Evolutionary conservation across 768 basidiomycete species (phyloP).

Genomic region (Kwoniella mangroviensis): DNA sequence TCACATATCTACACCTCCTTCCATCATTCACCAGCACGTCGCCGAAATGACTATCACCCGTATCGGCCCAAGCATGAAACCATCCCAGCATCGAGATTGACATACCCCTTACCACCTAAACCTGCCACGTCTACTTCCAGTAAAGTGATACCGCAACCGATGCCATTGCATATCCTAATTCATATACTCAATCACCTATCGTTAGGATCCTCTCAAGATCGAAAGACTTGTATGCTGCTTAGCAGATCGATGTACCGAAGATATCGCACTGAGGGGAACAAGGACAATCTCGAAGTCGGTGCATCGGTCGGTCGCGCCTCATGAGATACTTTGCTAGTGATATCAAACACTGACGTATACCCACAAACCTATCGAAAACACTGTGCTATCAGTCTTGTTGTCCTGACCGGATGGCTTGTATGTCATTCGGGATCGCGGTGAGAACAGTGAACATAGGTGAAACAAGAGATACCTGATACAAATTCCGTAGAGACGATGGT

Average conservation of each 20-base stretch:
- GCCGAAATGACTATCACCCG: neutral
- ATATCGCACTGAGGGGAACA: neutral
- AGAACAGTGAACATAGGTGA: too few species aligned
- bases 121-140: neutral
- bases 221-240: neutral
- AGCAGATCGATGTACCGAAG: neutral
- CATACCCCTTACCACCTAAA: neutral
- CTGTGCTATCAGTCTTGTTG: too few species aligned
- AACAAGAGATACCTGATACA: too few species aligned
- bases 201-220: neutral
- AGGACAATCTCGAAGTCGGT: neutral
- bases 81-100: neutral
- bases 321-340: too few species aligned
- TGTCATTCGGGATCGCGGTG: too few species aligned
- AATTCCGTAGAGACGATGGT: too few species aligned
- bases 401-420: too few species aligned
- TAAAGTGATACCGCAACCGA: neutral
- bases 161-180: neutral
- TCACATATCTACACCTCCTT: too few species aligned
- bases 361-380: too few species aligned
- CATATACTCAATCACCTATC: neutral
- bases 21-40: neutral
- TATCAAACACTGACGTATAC: too few species aligned
- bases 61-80: neutral
- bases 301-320: too few species aligned